phyloP scores from a whole-genome alignment of 169 alveolate genomes.

The Toxoplasma gondii region DNA sequence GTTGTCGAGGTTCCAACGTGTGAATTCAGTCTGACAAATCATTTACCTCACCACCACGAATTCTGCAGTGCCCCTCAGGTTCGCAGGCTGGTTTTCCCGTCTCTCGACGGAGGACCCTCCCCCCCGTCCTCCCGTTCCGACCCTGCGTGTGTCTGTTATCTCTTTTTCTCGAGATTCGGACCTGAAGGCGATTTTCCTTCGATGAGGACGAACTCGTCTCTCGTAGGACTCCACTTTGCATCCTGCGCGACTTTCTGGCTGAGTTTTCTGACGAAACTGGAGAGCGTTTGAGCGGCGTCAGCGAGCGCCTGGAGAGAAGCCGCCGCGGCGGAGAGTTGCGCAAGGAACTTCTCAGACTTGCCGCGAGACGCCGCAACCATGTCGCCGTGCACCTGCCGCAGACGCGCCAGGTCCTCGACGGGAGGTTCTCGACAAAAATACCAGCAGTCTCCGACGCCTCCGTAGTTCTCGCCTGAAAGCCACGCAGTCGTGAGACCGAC shows the following conservation, averaged over 20 bases:
- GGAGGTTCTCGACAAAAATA: conserved; percentile 59
- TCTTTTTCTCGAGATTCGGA: not conserved
- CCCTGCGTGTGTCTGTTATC: not conserved
- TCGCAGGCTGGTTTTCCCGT: too few relatives aligned
- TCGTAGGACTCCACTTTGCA: conserved; percentile 76
- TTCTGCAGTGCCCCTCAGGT: too few relatives aligned
- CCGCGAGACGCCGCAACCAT: not conserved
- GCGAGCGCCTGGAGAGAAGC: not conserved
- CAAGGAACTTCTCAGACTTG: not conserved
- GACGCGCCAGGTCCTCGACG: conserved; percentile 41
- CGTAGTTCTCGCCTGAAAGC: conserved; percentile 66
- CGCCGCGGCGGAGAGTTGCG: not conserved
- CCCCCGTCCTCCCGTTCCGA: not conserved
- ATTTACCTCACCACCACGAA: too few relatives aligned
- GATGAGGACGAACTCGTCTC: conserved; percentile 75
- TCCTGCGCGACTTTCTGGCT: conserved; percentile 75
- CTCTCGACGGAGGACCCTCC: too few relatives aligned
- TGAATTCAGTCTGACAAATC: too few relatives aligned
- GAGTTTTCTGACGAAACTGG: conserved; percentile 59
- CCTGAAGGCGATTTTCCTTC: conserved; percentile 76
- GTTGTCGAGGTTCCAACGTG: too few relatives aligned
- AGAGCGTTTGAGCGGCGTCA: not conserved
- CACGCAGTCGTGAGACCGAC: not conserved
- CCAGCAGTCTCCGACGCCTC: conserved; percentile 72
- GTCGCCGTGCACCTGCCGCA: conserved; percentile 40